A percentile compares a stretch with the other conserved stretches of the same genome.
Evolutionary conservation across 768 basidiomycete genomes (phyloP).

Genomic region (Amylocystis lapponica): DNA sequence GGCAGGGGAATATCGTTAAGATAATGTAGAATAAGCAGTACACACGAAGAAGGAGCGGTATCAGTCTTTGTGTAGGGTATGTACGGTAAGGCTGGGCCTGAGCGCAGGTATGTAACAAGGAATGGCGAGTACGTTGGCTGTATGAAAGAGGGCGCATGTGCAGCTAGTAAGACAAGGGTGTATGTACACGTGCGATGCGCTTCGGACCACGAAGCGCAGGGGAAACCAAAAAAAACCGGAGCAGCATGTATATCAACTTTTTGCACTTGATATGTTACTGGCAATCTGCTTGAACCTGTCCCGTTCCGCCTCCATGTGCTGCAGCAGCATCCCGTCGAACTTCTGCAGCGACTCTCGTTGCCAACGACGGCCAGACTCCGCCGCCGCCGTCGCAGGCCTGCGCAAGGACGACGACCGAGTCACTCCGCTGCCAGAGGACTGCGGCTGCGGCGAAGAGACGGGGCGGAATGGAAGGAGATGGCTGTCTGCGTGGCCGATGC

Average conservation of each 20-base stretch:
- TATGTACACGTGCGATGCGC: background rate
- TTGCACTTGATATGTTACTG: slow-evolving; percentile 22
- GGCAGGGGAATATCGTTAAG: background rate
- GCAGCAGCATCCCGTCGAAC: slow-evolving; percentile 74
- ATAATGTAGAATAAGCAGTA: background rate
- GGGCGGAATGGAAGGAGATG: slow-evolving; percentile 12
- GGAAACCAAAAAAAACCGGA: too few relatives aligned
- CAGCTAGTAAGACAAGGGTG: background rate
- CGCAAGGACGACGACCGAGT: background rate
- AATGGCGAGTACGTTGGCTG: background rate
- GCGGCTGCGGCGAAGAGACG: slow-evolving; percentile 2
- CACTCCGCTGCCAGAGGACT: background rate
- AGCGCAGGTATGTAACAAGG: background rate
- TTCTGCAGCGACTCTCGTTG: slow-evolving; percentile 56
- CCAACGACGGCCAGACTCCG: slow-evolving; percentile 26
- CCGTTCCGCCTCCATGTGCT: slow-evolving; percentile 81
- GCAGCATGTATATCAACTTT: background rate
- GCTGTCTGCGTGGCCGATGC: slow-evolving; percentile 16
- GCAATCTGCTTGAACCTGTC: slow-evolving; percentile 77
- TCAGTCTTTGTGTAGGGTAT: background rate
- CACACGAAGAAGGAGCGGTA: background rate
- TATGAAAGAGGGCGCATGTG: background rate
- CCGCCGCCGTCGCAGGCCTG: slow-evolving; percentile 16
- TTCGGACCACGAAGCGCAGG: too few relatives aligned
- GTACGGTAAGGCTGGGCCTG: background rate